A percentile compares a stretch with the other conserved stretches of the same genome.
Evolutionary conservation across 2,329 filamentous ascomycete genomes (phyloP).

Genomic region (Alternaria consortialis): DNA sequence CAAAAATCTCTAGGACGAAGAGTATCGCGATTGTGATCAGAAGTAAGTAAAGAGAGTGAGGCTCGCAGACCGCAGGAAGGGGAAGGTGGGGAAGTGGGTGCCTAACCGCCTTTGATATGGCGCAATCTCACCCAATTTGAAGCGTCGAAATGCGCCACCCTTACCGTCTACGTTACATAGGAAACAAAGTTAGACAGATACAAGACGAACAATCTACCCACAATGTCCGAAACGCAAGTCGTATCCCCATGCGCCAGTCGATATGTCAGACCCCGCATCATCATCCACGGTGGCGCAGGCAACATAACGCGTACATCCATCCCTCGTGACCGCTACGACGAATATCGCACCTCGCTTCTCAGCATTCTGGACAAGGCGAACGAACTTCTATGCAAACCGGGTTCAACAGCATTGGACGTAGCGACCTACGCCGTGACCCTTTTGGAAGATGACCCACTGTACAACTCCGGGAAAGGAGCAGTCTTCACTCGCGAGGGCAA

Average conservation of each 20-base stretch:
- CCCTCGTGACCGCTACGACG: conserved; percentile 45
- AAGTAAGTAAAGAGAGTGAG: too few relatives aligned
- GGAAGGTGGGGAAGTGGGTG: background rate
- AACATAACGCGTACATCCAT: conserved; percentile 56
- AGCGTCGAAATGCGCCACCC: background rate
- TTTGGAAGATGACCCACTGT: conserved; percentile 81
- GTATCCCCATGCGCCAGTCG: background rate
- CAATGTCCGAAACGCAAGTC: background rate
- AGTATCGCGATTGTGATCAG: too few relatives aligned
- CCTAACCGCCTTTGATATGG: background rate
- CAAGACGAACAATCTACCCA: background rate
- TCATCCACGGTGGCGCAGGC: conserved; percentile 60
- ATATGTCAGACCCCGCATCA: conserved; percentile 54
- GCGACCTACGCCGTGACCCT: conserved; percentile 78
- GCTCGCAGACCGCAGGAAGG: background rate
- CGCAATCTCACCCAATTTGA: background rate
- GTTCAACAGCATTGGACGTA: conserved; percentile 72
- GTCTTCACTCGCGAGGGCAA: conserved; percentile 85
- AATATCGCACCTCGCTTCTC: conserved; percentile 52
- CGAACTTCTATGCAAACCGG: conserved; percentile 36
- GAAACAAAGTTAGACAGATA: background rate
- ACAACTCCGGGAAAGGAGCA: conserved; percentile 84
- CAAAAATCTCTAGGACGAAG: too few relatives aligned
- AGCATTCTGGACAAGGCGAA: conserved; percentile 44
- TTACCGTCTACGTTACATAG: background rate